These are phyloP conservation scores for Cytidiella melzeri DNA, from an alignment of 768 basidiomycete genomes.

Conservation along the genomic window DNA sequence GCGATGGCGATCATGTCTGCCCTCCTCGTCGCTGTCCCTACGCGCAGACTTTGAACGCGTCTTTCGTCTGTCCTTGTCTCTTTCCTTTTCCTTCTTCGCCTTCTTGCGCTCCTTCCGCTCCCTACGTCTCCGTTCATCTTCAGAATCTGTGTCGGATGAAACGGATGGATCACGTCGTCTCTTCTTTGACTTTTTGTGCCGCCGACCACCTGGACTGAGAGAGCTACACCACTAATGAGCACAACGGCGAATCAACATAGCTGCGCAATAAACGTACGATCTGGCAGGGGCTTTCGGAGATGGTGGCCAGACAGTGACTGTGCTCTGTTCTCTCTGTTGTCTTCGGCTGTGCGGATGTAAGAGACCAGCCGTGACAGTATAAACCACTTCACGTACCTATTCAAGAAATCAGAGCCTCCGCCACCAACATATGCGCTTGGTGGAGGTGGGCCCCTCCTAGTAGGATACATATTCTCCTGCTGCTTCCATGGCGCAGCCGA, in stretches of 20 bases:
- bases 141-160: conserved; percentile 38
- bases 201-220: conserved; percentile 44
- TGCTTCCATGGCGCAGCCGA: conserved; percentile 36
- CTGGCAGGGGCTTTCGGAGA: conserved; percentile 70
- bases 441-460: conserved; percentile 27
- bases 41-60: conserved; percentile 31
- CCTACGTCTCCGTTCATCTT: conserved; percentile 51
- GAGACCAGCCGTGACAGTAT: conserved; percentile 2
- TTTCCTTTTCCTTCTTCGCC: conserved; percentile 38
- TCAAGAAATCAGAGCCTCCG: conserved; percentile 53
- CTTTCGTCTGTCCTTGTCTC: conserved; percentile 21
- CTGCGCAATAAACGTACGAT: conserved; percentile 36
- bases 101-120: conserved; percentile 60
- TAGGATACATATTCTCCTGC: conserved; percentile 54
- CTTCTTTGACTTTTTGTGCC: conserved; percentile 50
- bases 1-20: conserved; percentile 18
- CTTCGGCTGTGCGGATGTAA: conserved; percentile 49
- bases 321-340: conserved; percentile 52
- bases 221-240: conserved; percentile 37
- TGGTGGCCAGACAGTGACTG: conserved; percentile 70
- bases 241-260: neutral
- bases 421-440: conserved; percentile 24
- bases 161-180: conserved; percentile 46
- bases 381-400: conserved; percentile 43
- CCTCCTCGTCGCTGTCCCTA: conserved; percentile 33